Base-by-base conservation (phyloP, 1,139 yeast genomes). In the Suhomyces yuchorum region DNA sequence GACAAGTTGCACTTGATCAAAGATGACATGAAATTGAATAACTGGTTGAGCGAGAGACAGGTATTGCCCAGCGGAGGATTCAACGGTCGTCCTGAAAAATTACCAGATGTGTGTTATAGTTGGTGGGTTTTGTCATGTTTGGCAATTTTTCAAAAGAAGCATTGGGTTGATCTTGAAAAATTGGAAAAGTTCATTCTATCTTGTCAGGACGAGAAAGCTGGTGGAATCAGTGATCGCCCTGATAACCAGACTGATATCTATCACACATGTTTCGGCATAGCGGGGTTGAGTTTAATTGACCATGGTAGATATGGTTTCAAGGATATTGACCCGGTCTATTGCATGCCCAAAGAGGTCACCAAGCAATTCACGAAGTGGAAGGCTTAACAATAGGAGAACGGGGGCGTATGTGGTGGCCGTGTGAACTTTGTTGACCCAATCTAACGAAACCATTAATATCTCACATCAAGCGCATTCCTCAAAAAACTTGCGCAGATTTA, bases 91-190 rank as follows among this genome's bases (percentile, higher is more conserved):
- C 99, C 99, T 0, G 97, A 95, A 55, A 93, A 93, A 64, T 71
- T 92, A 22, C 97, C 98, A 0, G 99, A 93, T 66, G 97, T 89
- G 14, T 93, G 99, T 64, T 93, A 93, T 63, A 85, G 95, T 61
- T 95, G 98, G 98, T 93, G 99, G 99, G 97, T 91, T 6, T 67
- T 92, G 37, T 86, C 96, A 1, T 80, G 93, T 1, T 69, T 93
- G 44, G 80, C 88, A 0, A 85, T 92, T 46, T 71, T 93, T 22
- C 80, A 71, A 0, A 81, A 78, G 52, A 65, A 82, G 22, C 80
- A 86, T 52, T 91, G 96, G 92, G 86, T 95, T 17, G 85, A 90
- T 59, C 74, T 75, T 37, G 75, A 67, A 2, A 81, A 78, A 57
- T 70, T 93, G 46, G 77, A 80, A 47, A 62, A 65, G 1, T 93